Conservation (phyloP, 805 yeast genomes). For the Candida pini region DNA sequence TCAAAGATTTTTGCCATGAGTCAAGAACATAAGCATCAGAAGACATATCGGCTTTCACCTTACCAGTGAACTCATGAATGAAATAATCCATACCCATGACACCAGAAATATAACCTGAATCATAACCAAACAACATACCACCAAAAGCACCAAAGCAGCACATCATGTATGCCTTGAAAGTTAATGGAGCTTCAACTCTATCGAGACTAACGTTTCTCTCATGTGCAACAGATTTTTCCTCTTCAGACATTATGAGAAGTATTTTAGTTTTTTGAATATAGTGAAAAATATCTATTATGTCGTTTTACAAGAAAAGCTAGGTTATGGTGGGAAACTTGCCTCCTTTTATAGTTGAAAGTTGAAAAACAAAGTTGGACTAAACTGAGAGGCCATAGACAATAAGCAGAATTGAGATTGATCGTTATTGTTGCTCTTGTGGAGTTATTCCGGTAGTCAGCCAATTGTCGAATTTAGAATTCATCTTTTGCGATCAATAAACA, state of each 20-base stretch:
- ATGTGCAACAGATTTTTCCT: background rate
- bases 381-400: too few relatives aligned
- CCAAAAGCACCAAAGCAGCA: constrained; percentile 63
- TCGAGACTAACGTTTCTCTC: constrained; percentile 10
- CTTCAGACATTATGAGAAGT: background rate
- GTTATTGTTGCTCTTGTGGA: too few relatives aligned
- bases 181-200: constrained; percentile 33
- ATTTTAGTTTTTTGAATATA: too few relatives aligned
- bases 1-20: constrained; percentile 35
- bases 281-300: too few relatives aligned
- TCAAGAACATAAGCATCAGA: constrained; percentile 17
- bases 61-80: constrained; percentile 24
- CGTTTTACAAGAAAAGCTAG: too few relatives aligned
- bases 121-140: constrained; percentile 63
- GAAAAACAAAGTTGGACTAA: too few relatives aligned
- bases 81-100: constrained; percentile 56
- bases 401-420: too few relatives aligned
- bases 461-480: too few relatives aligned
- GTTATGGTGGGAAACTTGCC: too few relatives aligned
- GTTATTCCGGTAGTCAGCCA: too few relatives aligned
- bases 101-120: constrained; percentile 64
- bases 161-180: constrained; percentile 30
- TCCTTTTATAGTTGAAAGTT: too few relatives aligned
- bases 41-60: constrained; percentile 13
- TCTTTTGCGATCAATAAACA: too few relatives aligned